Percentiles rank a stretch among this genome's conserved stretches.
Conservation (phyloP, 768 basidiomycete genomes). For the Leccinellum albellum region DNA sequence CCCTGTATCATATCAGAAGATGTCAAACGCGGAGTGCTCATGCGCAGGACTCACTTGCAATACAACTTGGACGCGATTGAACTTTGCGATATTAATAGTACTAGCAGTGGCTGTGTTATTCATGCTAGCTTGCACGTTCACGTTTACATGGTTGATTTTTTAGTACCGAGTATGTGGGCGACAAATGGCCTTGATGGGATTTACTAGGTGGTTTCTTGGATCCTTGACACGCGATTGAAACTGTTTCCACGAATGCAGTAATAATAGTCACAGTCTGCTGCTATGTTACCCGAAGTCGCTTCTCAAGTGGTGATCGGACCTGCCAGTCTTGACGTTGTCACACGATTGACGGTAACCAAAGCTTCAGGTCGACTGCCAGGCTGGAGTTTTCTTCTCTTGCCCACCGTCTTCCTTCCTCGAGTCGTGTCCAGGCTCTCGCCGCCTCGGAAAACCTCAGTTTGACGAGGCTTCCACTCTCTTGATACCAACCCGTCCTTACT, state of each 20-base stretch:
- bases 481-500: conserved; percentile 11
- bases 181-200: no score
- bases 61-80: background rate
- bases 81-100: no score
- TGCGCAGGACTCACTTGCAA: background rate
- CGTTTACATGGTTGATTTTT: no score
- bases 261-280: background rate
- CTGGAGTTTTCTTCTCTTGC: background rate
- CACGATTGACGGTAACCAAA: conserved; percentile 22
- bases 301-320: background rate
- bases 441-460: conserved; percentile 18
- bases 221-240: no score
- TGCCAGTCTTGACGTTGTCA: conserved; percentile 9
- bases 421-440: conserved; percentile 17
- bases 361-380: background rate
- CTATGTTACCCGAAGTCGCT: conserved; percentile 17
- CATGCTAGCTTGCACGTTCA: no score
- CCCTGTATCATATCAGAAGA: conserved; percentile 11
- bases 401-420: conserved; percentile 3
- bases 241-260: background rate
- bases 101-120: no score
- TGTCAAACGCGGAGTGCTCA: background rate
- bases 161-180: no score
- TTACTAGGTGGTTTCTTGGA: no score
- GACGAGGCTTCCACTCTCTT: conserved; percentile 31